These are phyloP conservation scores for Tetradesmus obliquus DNA, from an alignment of 139 green algal genomes.

Conservation along the genomic window DNA sequence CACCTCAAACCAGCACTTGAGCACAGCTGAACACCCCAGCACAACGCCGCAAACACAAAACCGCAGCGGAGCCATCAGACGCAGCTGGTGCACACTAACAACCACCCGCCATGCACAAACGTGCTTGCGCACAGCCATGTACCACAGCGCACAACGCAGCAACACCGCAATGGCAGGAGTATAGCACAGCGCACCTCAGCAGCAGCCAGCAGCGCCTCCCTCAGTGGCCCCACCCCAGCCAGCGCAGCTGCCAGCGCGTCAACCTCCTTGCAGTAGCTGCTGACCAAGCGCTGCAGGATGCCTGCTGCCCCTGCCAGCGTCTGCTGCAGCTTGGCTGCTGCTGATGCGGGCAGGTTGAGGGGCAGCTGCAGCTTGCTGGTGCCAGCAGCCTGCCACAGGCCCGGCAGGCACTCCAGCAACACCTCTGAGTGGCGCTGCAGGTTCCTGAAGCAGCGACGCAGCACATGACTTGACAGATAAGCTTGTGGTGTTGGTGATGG, in stretches of 20 bases:
- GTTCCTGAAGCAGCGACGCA: constrained; percentile 29
- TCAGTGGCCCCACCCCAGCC: constrained; percentile 9
- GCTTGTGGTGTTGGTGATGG: neutral
- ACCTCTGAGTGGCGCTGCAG: constrained; percentile 10
- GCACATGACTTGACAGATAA: neutral
- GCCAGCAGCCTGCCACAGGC: constrained; percentile 31
- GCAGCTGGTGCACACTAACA: too few species aligned
- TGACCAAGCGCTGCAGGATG: neutral
- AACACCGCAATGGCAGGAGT: neutral
- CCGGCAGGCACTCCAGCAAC: constrained; percentile 38
- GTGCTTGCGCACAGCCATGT: neutral
- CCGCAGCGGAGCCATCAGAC: too few species aligned
- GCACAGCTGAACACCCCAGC: neutral
- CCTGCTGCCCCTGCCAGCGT: neutral
- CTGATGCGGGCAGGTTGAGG: constrained; percentile 19
- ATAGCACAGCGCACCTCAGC: neutral
- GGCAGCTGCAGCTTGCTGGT: constrained; percentile 5
- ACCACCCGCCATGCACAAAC: too few species aligned
- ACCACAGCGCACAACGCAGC: neutral
- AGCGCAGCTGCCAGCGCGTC: neutral
- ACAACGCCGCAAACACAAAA: neutral
- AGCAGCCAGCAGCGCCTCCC: neutral
- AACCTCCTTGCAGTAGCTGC: constrained; percentile 8
- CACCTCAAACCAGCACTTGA: neutral
- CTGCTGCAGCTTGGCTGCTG: neutral